Evolutionary conservation across 2,329 filamentous ascomycete genomes (phyloP), one percentile per base, ranked within the genome.

Genomic region (Emergomyces pasteurianus): DNA sequence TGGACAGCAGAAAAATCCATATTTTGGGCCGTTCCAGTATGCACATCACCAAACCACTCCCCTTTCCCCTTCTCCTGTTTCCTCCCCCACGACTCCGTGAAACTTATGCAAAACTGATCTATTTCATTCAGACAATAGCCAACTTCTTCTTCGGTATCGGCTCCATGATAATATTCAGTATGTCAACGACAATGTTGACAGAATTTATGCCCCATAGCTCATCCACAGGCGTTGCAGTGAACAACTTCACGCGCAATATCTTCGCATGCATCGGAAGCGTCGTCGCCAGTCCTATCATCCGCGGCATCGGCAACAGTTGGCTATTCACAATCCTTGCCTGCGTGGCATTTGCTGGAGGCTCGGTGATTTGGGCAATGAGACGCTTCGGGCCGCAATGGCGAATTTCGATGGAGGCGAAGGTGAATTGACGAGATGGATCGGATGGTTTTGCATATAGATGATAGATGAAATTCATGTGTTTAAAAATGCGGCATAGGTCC

Each of bases 171-270:
- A 85, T 91, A 36, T 91, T 89, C 74, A 81, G 83, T 56, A 81
- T 84, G 66, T 80, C 83, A 0, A 91, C 88, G 0, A 94, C 90
- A 0, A 91, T 94, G 87, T 77, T 94, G 65, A 92, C 89, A 0
- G 89, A 94, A 69, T 91, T 92, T 69, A 86, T 92, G 79, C 88
- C 88, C 16, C 80, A 83, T 49, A 80, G 81, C 64, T 86, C 86
- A 57, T 88, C 85, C 3, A 83, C 83, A 12, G 89, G 88, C 0
- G 87, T 92, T 2, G 90, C 89, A 0, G 78, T 92, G 50, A 92
- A 92, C 73, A 92, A 92, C 70, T 89, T 92, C 68, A 79, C 89
- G 58, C 79, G 89, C 55, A 94, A 92, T 67, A 89, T 91, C 46
- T 86, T 91, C 67, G 85, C 83, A 57, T 91, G 87, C 63, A 79